Evolutionary conservation across 441 rosid genomes (phyloP), one percentile per base, ranked within the genome.

Genomic region (Gossypium lobatum): DNA sequence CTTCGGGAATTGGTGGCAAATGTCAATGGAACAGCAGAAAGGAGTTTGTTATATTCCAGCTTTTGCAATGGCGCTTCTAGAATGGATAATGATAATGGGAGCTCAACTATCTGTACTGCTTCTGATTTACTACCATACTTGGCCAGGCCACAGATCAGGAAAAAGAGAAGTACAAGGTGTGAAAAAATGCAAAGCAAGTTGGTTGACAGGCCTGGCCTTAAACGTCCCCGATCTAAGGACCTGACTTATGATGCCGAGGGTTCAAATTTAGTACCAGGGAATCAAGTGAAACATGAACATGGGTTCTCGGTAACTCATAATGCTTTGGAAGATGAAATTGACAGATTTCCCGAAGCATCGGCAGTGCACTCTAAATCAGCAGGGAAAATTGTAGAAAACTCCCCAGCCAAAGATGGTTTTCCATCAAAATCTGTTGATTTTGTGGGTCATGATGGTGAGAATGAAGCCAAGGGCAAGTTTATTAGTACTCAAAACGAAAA

Each of bases 1-100:
- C 90, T 95, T 71, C 83, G 97, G 80, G 97, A 95, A 83, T 83
- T 90, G 77, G 91, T 87, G 80, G 85, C 91, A 64, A 83, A 85
- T 68, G 77, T 86, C 76, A 79, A 85, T 66, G 93, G 89, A 80
- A 80, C 75, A 70, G 84, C 85, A 70, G 89, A 84, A 61, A 73
- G 13, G 2, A 80, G 78, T 71, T 72, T 78, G 52, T 21, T 73
- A 64, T 68, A 83, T 77, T 80, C 93, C 66, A 80, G 77, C 81
- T 79, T 81, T 74, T 78, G 79, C 81, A 76, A 74, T 58, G 85
- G 65, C 74, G 76, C 80, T 74, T 73, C 88, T 61, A 67, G 18
- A 73, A 71, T 73, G 21, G 76, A 57, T 71, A 78, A 75, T 39
- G 79, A 72, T 45, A 78, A 78, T 70, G 73, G 50, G 77, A 67